Conservation (phyloP, 345 rosid species). For the Populus alba region DNA sequence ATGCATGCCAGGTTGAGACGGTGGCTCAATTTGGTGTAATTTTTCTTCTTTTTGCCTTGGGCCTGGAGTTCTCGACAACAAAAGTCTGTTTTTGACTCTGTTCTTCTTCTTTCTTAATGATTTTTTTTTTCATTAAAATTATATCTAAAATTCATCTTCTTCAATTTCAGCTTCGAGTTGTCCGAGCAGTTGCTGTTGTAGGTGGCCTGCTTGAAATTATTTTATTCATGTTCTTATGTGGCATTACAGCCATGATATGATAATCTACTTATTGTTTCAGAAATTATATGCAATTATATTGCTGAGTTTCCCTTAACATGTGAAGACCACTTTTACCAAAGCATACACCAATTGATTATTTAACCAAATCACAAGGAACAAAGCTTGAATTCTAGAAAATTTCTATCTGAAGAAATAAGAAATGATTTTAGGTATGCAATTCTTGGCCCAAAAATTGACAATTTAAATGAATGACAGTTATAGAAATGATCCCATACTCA, state of each 20-base stretch:
- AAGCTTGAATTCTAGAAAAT: background rate
- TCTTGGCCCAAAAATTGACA: background rate
- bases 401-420: background rate
- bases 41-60: constrained; percentile 91
- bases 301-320: background rate
- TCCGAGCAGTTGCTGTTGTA: constrained; percentile 84
- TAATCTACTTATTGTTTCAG: constrained; percentile 4
- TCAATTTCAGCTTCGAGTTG: constrained; percentile 78
- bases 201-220: constrained; percentile 91
- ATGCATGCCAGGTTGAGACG: constrained; percentile 70
- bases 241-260: constrained; percentile 75
- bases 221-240: constrained; percentile 88
- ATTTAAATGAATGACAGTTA: background rate
- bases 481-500: background rate
- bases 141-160: background rate
- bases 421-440: background rate
- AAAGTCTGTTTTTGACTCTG: constrained; percentile 44
- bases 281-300: background rate
- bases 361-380: background rate
- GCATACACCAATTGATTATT: background rate
- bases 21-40: constrained; percentile 98
- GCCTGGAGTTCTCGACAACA: constrained; percentile 79
- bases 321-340: background rate
- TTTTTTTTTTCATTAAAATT: background rate
- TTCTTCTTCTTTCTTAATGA: constrained; percentile 6